Conservation (phyloP, 1,139 yeast genomes). For the Blastobotrys malaysiensis region DNA sequence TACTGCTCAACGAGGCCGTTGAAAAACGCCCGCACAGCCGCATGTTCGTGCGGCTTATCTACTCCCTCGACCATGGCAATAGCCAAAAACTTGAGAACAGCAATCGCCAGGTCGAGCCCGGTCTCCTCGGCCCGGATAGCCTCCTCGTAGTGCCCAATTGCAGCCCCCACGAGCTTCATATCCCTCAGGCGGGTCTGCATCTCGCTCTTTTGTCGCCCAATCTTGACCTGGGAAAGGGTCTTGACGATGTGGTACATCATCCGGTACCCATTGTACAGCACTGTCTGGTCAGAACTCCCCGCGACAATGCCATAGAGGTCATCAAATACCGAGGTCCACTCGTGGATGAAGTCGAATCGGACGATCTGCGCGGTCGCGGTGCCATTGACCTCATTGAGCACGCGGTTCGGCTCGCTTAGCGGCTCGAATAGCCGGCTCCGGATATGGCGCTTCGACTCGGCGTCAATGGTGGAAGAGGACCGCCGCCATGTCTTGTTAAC, state of each 20-base stretch:
- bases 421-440: conserved; percentile 52
- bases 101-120: conserved; percentile 65
- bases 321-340: conserved; percentile 79
- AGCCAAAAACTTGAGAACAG: conserved; percentile 68
- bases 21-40: conserved; percentile 56
- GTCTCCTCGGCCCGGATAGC: conserved; percentile 25
- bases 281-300: conserved; percentile 42
- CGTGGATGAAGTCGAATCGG: conserved; percentile 77
- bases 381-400: conserved; percentile 75
- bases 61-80: conserved; percentile 73
- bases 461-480: conserved; percentile 24
- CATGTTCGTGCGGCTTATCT: conserved; percentile 59
- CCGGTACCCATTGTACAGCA: conserved; percentile 56
- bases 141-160: conserved; percentile 63
- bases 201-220: conserved; percentile 76
- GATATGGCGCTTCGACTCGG: conserved; percentile 68
- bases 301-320: conserved; percentile 46
- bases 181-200: conserved; percentile 54
- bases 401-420: conserved; percentile 66
- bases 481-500: conserved; percentile 31
- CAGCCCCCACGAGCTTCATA: conserved; percentile 16
- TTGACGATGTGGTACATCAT: conserved; percentile 76
- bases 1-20: conserved; percentile 54
- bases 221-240: conserved; percentile 63
- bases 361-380: conserved; percentile 73